Evolutionary conservation across 2,329 filamentous ascomycete genomes (phyloP).

Genomic region (Calonectria pseudoturangicola): DNA sequence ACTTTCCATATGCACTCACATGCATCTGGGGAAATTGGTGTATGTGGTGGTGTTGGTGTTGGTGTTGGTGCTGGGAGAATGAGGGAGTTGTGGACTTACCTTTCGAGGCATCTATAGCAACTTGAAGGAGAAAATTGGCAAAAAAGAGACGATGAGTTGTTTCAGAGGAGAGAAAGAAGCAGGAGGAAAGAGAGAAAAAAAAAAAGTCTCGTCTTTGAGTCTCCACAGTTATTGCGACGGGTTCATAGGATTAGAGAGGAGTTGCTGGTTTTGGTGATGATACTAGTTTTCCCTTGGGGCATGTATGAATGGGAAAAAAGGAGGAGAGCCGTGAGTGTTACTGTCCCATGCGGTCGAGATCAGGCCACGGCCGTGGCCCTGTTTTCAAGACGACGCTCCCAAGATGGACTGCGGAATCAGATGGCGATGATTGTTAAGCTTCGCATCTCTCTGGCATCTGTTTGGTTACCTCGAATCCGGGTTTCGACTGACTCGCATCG

Average conservation of each 20-base stretch:
- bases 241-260: background rate
- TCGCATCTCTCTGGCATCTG: constrained; percentile 33
- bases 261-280: background rate
- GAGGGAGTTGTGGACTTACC: constrained; percentile 26
- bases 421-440: constrained; percentile 34
- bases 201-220: background rate
- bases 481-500: constrained; percentile 22
- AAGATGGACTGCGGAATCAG: constrained; percentile 16
- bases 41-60: background rate
- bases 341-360: background rate
- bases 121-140: background rate
- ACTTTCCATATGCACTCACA: background rate
- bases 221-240: constrained; percentile 19
- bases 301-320: constrained; percentile 5
- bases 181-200: background rate
- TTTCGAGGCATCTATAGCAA: constrained; percentile 39
- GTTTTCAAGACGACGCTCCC: constrained; percentile 33
- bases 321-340: background rate
- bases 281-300: constrained; percentile 4
- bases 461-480: constrained; percentile 26
- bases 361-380: constrained; percentile 30
- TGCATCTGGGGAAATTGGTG: constrained; percentile 4
- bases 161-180: background rate
- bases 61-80: background rate
- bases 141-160: background rate